A percentile compares a stretch with the other conserved stretches of the same genome.
phyloP scores from a whole-genome alignment of 371 early-diverging fungal species.

The Saksenaea vasiformis region DNA sequence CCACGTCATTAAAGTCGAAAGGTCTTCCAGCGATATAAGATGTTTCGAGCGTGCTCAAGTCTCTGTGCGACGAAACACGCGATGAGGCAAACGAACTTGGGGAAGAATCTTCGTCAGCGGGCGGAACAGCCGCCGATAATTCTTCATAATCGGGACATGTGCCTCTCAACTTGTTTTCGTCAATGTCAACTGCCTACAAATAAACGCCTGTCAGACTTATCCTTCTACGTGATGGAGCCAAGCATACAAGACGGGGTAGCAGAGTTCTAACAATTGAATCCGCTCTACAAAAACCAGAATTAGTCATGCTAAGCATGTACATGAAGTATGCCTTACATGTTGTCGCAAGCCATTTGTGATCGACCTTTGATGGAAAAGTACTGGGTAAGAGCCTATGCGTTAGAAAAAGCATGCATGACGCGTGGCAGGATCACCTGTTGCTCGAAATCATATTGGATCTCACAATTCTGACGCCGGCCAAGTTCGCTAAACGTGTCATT shows the following conservation, averaged over 20 bases:
- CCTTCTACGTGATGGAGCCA: not conserved
- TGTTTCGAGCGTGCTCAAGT: not conserved
- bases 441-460: slow-evolving; percentile 4
- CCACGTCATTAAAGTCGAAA: slow-evolving; percentile 7
- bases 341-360: slow-evolving; percentile 3
- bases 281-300: slow-evolving; percentile 2
- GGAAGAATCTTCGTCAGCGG: not conserved
- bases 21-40: not conserved
- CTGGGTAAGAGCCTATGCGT: slow-evolving; percentile 9
- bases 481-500: slow-evolving; percentile 4
- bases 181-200: slow-evolving; percentile 16
- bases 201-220: not conserved
- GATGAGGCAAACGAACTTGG: not conserved
- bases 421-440: slow-evolving; percentile 19
- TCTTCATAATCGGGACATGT: slow-evolving; percentile 12
- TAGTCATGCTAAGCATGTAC: not conserved
- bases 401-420: not conserved
- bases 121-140: not conserved
- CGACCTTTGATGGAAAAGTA: slow-evolving; percentile 25
- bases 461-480: not conserved
- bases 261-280: slow-evolving; percentile 4
- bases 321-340: slow-evolving; percentile 19
- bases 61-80: slow-evolving; percentile 3
- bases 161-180: slow-evolving; percentile 17
- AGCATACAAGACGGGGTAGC: slow-evolving; percentile 22